Percentiles rank a stretch among this genome's conserved stretches.
Conservation (phyloP, 2,329 filamentous ascomycete genomes). For the Pseudogymnoascus sp. region DNA sequence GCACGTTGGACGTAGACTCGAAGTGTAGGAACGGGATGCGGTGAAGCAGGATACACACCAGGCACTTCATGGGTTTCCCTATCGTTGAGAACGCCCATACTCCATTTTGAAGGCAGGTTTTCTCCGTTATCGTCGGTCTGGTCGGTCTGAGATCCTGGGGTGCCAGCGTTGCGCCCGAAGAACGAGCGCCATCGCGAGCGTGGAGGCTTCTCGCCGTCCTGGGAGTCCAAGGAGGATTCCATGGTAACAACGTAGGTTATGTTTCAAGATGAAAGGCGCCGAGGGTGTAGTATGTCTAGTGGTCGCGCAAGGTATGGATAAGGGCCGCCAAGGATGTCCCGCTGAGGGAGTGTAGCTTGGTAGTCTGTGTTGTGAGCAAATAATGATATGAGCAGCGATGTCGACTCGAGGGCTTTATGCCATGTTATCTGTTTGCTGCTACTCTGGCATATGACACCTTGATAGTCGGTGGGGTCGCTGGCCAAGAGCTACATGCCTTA, state of each 20-base stretch:
- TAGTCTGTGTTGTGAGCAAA: background rate
- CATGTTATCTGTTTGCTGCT: background rate
- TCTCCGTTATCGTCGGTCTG: constrained; percentile 11
- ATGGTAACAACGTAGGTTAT: background rate
- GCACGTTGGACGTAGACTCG: constrained; percentile 11
- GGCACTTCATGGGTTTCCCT: constrained; percentile 77
- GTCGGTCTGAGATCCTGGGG: background rate
- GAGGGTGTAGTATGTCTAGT: background rate
- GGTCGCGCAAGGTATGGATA: background rate
- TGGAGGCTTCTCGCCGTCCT: background rate
- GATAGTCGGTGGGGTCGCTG: background rate
- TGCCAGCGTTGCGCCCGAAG: background rate
- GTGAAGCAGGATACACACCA: constrained; percentile 41
- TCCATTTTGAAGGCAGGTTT: constrained; percentile 39
- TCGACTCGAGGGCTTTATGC: background rate
- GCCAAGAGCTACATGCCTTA: constrained; percentile 1
- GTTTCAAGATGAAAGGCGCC: background rate
- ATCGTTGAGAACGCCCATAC: constrained; percentile 77
- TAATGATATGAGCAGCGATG: background rate
- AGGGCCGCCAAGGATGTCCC: background rate
- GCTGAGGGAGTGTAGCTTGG: background rate
- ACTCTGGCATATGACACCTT: constrained; percentile 1
- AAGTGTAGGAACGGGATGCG: background rate
- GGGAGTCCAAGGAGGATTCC: constrained; percentile 3
- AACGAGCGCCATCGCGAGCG: constrained; percentile 5